These are phyloP conservation scores for Hordeum vulgare DNA, from an alignment of 176 grass and related monocot species.

Conservation along the genomic window DNA sequence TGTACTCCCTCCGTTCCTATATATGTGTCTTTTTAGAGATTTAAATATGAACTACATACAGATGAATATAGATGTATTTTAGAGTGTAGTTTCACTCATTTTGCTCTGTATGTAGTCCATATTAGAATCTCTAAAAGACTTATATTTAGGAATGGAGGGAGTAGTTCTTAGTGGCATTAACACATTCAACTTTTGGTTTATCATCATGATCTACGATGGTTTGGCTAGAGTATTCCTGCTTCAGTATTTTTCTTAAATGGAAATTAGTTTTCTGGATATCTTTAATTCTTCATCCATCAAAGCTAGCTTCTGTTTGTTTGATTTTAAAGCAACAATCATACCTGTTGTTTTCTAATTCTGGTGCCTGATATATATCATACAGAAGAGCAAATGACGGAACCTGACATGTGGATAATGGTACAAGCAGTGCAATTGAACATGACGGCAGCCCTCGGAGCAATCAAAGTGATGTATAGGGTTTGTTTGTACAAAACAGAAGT, in stretches of 20 bases:
- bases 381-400: constrained; percentile 41
- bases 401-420: constrained; percentile 10
- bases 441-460: not conserved
- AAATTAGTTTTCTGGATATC: not conserved
- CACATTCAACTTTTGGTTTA: not conserved
- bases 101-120: no score
- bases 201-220: not conserved
- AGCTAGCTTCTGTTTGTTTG: not conserved
- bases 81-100: no score
- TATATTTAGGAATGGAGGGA: no score
- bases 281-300: not conserved
- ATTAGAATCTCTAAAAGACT: no score
- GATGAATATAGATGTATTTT: no score
- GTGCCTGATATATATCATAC: constrained; percentile 29
- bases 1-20: no score
- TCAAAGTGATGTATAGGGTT: not conserved
- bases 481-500: not conserved
- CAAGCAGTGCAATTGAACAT: constrained; percentile 14
- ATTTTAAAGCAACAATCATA: not conserved
- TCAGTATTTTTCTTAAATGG: not conserved
- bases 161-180: constrained; percentile 2
- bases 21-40: no score
- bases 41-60: no score
- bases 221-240: not conserved
- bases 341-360: constrained; percentile 18